phyloP scores from a whole-genome alignment of 768 basidiomycete genomes.

The Lactifluus volemus region DNA sequence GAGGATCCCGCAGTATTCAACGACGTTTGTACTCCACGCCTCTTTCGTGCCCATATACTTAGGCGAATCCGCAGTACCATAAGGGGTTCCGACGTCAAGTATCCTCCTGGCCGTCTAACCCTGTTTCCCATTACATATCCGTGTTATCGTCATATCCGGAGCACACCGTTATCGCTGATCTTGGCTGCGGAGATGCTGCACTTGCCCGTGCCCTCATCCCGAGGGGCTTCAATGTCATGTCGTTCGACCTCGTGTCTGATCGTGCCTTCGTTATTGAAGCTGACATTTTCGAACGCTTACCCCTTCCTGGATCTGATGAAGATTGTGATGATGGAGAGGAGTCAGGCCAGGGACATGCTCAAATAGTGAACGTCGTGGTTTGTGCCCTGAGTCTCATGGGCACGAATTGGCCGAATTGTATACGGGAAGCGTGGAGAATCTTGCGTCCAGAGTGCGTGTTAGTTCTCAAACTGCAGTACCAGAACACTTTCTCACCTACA shows the following conservation, averaged over 20 bases:
- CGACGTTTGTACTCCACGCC: conserved; percentile 46
- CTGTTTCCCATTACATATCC: conserved; percentile 74
- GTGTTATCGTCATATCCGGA: conserved; percentile 53
- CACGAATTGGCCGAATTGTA: conserved; percentile 88
- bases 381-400: conserved; percentile 97
- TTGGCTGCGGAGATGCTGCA: conserved; percentile 93
- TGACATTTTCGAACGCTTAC: conserved; percentile 76
- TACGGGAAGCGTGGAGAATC: conserved; percentile 85
- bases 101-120: conserved; percentile 88
- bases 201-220: conserved; percentile 69
- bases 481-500: conserved; percentile 1
- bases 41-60: background rate
- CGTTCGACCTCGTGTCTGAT: conserved; percentile 75
- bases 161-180: conserved; percentile 75
- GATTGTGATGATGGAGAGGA: conserved; percentile 29
- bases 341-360: conserved; percentile 44
- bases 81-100: conserved; percentile 87
- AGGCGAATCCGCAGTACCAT: conserved; percentile 61
- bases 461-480: background rate
- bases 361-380: conserved; percentile 84
- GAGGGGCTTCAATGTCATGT: conserved; percentile 59
- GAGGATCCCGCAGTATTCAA: conserved; percentile 72
- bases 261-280: conserved; percentile 74
- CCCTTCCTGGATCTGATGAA: conserved; percentile 71
- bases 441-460: conserved; percentile 68